Base-by-base conservation (phyloP, 1,139 yeast species). In the Kluyveromyces sp. region DNA sequence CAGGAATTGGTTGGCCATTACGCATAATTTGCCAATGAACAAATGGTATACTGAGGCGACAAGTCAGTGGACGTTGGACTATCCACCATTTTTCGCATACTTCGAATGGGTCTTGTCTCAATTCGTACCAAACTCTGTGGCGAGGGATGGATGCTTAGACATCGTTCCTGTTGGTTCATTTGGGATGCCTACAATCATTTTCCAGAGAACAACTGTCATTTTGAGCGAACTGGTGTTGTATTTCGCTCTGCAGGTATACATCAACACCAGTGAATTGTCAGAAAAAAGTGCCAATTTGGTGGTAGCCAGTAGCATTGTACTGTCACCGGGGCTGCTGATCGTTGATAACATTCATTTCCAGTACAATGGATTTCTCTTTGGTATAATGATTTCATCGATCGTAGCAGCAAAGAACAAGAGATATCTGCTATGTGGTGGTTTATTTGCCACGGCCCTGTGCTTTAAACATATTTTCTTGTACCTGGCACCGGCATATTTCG, bases 31-130 rank as follows among this genome's bases (percentile, higher is more conserved):
- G 30, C 97, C 97, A 0, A 45, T 89, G 13, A 67, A 67, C 11
- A 63, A 83, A 46, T 92, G 99, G 99, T 92, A 92, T 60, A 63
- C 71, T 37, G 96, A 92, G 56, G 66, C 72, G 20, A 88, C 95
- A 0, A 83, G 86, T 33, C 92, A 84, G 60, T 92, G 98, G 97
- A 92, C 98, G 0, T 68, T 94, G 41, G 98, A 92, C 64, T 92
- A 92, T 64, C 98, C 99, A 4, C 99, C 99, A 0, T 86, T 88
- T 58, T 92, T 92, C 63, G 98, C 98, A 0, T 88, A 87, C 62
- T 89, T 92, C 56, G 98, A 92, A 62, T 87, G 89, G 83, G 34
- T 72, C 1, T 61, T 92, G 44, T 74, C 95, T 0, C 80, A 73
- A 42, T 72, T 84, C 46, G 89, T 85, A 1, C 96, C 96, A 0